Evolutionary conservation across 83 land plant genomes (phyloP), one percentile per base, ranked within the genome.

Genomic region (Picea abies): DNA sequence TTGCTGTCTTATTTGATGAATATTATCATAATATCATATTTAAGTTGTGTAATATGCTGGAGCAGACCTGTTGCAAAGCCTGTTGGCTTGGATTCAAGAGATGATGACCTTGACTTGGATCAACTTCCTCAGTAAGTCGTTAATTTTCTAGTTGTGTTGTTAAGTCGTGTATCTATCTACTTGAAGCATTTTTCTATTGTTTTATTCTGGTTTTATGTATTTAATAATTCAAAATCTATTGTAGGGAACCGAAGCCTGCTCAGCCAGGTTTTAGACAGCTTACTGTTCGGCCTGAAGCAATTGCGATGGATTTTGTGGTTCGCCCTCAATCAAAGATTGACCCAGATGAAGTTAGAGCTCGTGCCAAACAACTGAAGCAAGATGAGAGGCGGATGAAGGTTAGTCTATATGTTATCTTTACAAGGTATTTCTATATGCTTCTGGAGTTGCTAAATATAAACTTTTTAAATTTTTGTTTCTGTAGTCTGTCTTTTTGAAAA

Each of bases 261-360:
- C 89, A 90, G 32, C 78, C 91, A 52, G 93, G 93, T 14, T 86
- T 93, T 22, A 87, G 96, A 73, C 83, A 79, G 16, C 97, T 86
- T 86, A 91, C 99, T 35, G 83, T 93, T 22, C 90, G 99, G 80
- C 99, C 99, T 8, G 97, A 98, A 88, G 97, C 99, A 75, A 85
- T 95, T 56, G 87, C 99, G 17, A 69, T 98, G 83, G 99, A 98
- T 76, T 98, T 98, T 85, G 84, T 94, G 5, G 89, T 96, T 65
- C 94, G 99, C 5, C 99, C 99, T 47, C 93, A 90, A 60, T 98
- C 99, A 60, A 98, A 98, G 86, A 89, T 98, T 58, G 99, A 98
- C 81, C 96, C 97, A 6, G 96, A 96, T 15, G 94, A 93, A 81
- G 56, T 96, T 63, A 88, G 94, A 64, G 93, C 94, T 14, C 88